phyloP scores from a whole-genome alignment of 371 early-diverging fungal species.

The Umbelopsis sp. region DNA sequence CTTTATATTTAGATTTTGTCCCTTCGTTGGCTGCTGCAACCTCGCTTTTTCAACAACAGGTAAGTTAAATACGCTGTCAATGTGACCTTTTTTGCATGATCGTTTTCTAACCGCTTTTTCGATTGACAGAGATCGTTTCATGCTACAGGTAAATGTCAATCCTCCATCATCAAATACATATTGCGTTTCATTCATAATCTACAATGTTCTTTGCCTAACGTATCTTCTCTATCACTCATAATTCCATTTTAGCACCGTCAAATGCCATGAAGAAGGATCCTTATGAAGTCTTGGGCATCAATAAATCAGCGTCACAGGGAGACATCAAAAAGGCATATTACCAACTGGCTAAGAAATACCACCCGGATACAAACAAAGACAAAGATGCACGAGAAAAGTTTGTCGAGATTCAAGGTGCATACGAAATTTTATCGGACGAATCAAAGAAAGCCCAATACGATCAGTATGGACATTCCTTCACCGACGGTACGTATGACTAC shows the following conservation, averaged over 20 bases:
- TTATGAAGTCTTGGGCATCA: slow-evolving; percentile 84
- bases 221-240: too few relatives aligned
- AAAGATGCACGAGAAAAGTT: slow-evolving; percentile 91
- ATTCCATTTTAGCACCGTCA: slow-evolving; percentile 17
- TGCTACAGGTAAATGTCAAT: slow-evolving; percentile 32
- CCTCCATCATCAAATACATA: neutral
- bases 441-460: slow-evolving; percentile 89
- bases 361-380: slow-evolving; percentile 96
- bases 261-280: slow-evolving; percentile 65
- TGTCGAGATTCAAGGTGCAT: slow-evolving; percentile 94
- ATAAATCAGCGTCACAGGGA: slow-evolving; percentile 70
- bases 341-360: slow-evolving; percentile 92
- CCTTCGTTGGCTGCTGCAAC: slow-evolving; percentile 25
- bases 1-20: slow-evolving; percentile 15
- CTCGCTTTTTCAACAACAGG: slow-evolving; percentile 28
- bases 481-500: slow-evolving; percentile 32
- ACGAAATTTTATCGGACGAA: slow-evolving; percentile 92
- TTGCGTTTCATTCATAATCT: too few relatives aligned
- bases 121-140: slow-evolving; percentile 31
- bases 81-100: neutral
- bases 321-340: slow-evolving; percentile 97
- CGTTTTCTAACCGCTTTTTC: neutral
- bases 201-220: too few relatives aligned
- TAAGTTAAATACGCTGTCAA: slow-evolving; percentile 1
- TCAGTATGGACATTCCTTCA: slow-evolving; percentile 80